phyloP scores from a whole-genome alignment of 2,329 filamentous ascomycete genomes.

The Fusarium ambrosium region DNA sequence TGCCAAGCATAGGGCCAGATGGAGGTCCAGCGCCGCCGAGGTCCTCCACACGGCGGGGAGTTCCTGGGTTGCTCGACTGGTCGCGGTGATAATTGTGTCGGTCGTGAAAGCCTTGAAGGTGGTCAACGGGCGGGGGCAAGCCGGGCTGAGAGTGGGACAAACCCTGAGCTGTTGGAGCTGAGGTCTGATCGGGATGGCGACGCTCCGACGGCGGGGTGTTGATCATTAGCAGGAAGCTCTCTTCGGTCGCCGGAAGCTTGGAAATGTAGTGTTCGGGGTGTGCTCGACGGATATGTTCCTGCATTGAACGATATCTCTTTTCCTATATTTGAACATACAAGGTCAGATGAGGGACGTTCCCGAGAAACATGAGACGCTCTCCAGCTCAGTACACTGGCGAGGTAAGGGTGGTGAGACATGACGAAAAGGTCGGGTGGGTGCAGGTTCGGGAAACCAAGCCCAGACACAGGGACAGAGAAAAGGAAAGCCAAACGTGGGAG shows the following conservation, averaged over 20 bases:
- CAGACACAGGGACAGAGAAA: slow-evolving; percentile 18
- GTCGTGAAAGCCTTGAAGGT: slow-evolving; percentile 48
- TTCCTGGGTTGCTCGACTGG: slow-evolving; percentile 75
- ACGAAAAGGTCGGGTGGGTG: slow-evolving; percentile 34
- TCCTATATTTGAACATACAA: slow-evolving; percentile 69
- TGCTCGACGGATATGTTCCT: slow-evolving; percentile 97
- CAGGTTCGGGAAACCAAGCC: slow-evolving; percentile 26
- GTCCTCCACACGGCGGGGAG: slow-evolving; percentile 78
- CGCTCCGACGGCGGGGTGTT: slow-evolving; percentile 85
- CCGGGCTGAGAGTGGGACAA: slow-evolving; percentile 38
- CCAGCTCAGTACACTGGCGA: slow-evolving; percentile 26
- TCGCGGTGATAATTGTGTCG: slow-evolving; percentile 75
- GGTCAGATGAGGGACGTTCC: slow-evolving; percentile 41
- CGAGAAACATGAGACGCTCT: slow-evolving; percentile 28
- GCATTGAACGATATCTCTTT: slow-evolving; percentile 98
- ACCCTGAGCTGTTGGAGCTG: slow-evolving; percentile 52
- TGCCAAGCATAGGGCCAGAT: slow-evolving; percentile 62
- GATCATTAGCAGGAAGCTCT: slow-evolving; percentile 98
- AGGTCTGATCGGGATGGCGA: slow-evolving; percentile 60
- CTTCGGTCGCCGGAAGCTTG: slow-evolving; percentile 96
- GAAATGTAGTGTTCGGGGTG: slow-evolving; percentile 98
- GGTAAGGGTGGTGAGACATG: slow-evolving; percentile 45
- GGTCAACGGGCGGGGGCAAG: slow-evolving; percentile 40
- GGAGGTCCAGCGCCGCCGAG: slow-evolving; percentile 62
- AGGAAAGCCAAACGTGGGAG: slow-evolving; percentile 28